A percentile compares a stretch with the other conserved stretches of the same genome.
Conservation (phyloP, 257 asterid species). For the Solanum neorickii region DNA sequence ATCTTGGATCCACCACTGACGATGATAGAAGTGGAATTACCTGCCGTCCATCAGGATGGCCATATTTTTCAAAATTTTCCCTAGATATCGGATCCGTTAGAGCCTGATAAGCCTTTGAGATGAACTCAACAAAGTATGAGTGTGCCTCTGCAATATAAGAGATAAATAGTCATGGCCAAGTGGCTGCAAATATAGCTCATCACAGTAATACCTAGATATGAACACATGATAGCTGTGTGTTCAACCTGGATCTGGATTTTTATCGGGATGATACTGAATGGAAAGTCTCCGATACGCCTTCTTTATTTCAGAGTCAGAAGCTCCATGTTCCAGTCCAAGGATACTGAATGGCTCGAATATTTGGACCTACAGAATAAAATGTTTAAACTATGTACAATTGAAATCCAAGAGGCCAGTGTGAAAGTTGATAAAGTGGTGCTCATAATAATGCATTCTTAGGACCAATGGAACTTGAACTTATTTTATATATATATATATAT, state of each 20-base stretch:
- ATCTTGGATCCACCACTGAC: not conserved
- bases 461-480: not conserved
- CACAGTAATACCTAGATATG: not conserved
- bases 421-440: not conserved
- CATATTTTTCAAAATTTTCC: conserved; percentile 93
- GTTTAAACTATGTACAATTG: not conserved
- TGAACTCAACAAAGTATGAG: conserved; percentile 70
- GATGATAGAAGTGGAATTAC: conserved; percentile 22
- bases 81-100: conserved; percentile 94
- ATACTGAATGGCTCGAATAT: conserved; percentile 91
- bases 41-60: conserved; percentile 99
- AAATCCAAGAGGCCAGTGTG: not conserved
- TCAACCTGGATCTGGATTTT: conserved; percentile 99
- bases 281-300: conserved; percentile 97
- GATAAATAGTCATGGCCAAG: conserved; percentile 6
- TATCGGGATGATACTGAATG: conserved; percentile 94
- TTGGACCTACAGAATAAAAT: conserved; percentile 34
- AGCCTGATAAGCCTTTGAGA: conserved; percentile 99
- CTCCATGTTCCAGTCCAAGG: conserved; percentile 91
- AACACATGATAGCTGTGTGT: not conserved
- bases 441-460: not conserved
- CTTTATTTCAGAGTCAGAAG: conserved; percentile 88
- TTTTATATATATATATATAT: not conserved
- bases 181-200: not conserved
- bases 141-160: conserved; percentile 70